Evolutionary conservation across 2,329 filamentous ascomycete species (phyloP), one percentile per base, ranked within the genome.

Genomic region (Aspergillus fructus): DNA sequence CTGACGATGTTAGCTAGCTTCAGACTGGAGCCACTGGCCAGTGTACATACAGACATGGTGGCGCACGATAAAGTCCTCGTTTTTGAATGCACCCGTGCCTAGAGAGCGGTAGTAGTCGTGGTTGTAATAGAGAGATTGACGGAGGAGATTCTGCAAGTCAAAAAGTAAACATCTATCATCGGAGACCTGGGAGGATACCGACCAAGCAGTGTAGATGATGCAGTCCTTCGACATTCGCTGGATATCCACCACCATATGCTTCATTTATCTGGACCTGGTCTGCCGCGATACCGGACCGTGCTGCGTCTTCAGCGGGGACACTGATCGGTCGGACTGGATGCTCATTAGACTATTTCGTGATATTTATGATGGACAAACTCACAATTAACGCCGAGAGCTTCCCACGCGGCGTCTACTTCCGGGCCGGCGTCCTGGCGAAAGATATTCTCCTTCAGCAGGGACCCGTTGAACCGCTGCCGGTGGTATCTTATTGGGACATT

Each of bases 361-460:
- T 19, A 19, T 19, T 19, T 19, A 19, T 19, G 2, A 19, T 19
- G 34, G 5, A 34, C 2, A 15, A 34, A 15, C 34, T 37, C 34
- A 84, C 81, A 84, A 15, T 83, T 76, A 1, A 79, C 72, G 9
- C 82, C 82, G 0, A 84, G 61, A 2, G 75, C 74, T 21, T 73
- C 76, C 84, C 85, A 87, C 0, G 83, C 84, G 3, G 76, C 77
- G 59, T 87, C 85, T 0, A 85, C 83, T 50, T 83, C 80, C 0
- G 81, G 78, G 0, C 79, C 75, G 1, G 76, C 80, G 12, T 75
- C 67, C 56, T 78, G 74, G 2, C 84, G 79, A 64, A 81, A 87
- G 15, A 81, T 69, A 24, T 80, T 81, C 61, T 84, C 79, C 0
- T 82, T 71, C 54, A 85, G 63, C 19, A 87, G 82, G 0, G 80